Percentiles rank a stretch among this genome's conserved stretches.
phyloP scores from a whole-genome alignment of 768 basidiomycete species.

The Phlebiopsis gigantea region DNA sequence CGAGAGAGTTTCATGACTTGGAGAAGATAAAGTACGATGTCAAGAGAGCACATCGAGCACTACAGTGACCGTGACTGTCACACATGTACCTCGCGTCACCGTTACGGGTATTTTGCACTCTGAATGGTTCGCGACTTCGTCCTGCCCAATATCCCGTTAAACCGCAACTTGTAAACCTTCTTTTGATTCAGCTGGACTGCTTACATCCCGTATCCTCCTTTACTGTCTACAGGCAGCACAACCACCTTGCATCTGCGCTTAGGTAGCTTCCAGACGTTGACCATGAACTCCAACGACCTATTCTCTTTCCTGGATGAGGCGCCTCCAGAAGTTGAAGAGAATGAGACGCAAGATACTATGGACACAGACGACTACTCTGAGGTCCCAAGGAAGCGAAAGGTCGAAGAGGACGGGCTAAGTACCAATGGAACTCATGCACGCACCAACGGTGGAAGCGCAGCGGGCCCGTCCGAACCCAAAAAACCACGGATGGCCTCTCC shows the following conservation, averaged over 20 bases:
- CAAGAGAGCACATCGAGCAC: too few relatives aligned
- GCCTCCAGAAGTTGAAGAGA: constrained; percentile 20
- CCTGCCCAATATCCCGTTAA: not conserved
- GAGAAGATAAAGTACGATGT: too few relatives aligned
- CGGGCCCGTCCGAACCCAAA: constrained; percentile 45
- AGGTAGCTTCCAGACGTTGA: not conserved
- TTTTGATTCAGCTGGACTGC: not conserved
- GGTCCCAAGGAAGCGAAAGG: constrained; percentile 40
- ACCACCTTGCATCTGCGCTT: not conserved
- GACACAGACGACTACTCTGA: constrained; percentile 24
- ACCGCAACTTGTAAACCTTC: not conserved
- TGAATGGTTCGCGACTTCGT: not conserved
- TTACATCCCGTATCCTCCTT: not conserved
- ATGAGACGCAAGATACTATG: constrained; percentile 33
- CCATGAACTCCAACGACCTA: constrained; percentile 40
- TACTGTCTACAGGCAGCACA: not conserved
- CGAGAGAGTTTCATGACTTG: too few relatives aligned
- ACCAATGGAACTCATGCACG: constrained; percentile 5
- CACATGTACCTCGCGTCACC: not conserved
- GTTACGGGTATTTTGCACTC: not conserved
- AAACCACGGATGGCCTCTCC: constrained; percentile 57
- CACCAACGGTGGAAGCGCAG: constrained; percentile 26
- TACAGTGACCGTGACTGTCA: not conserved
- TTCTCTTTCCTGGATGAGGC: constrained; percentile 64
- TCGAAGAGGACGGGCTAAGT: constrained; percentile 20